Evolutionary conservation across 2,329 filamentous ascomycete species (phyloP).

Genomic region (Fusarium temperatum): DNA sequence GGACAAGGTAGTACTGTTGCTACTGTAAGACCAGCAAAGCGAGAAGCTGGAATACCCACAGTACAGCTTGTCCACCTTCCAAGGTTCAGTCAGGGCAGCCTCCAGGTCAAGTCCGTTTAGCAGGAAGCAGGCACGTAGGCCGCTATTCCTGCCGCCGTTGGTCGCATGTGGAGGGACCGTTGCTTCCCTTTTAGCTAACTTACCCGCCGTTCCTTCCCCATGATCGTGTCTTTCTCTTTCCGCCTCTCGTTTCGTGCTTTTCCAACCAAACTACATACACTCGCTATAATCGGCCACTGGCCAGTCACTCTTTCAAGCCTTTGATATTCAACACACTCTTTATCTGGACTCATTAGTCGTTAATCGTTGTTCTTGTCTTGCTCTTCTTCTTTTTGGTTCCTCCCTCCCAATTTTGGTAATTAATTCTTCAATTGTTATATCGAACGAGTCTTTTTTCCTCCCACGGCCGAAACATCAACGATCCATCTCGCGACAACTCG

Average conservation of each 20-base stretch:
- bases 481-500: slow-evolving; percentile 29
- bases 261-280: slow-evolving; percentile 38
- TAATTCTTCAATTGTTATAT: slow-evolving; percentile 7
- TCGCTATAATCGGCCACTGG: slow-evolving; percentile 42
- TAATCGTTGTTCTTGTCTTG: slow-evolving; percentile 6
- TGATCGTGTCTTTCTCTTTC: slow-evolving; percentile 37
- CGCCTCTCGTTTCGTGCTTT: slow-evolving; percentile 31
- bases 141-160: slow-evolving; percentile 34
- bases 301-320: slow-evolving; percentile 41
- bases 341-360: slow-evolving; percentile 21
- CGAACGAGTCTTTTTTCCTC: slow-evolving; percentile 21
- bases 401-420: slow-evolving; percentile 24
- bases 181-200: slow-evolving; percentile 36
- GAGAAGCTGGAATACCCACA: slow-evolving; percentile 24
- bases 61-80: slow-evolving; percentile 16
- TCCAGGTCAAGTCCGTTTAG: background rate
- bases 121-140: slow-evolving; percentile 8
- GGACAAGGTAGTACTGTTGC: background rate
- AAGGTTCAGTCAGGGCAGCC: slow-evolving; percentile 1
- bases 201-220: slow-evolving; percentile 39
- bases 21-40: background rate
- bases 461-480: slow-evolving; percentile 24
- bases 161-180: slow-evolving; percentile 37
- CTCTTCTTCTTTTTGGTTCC: slow-evolving; percentile 27
- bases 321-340: slow-evolving; percentile 38